phyloP scores from a whole-genome alignment of 2,329 filamentous ascomycete species.

The Neophaeococcomyces mojaviensis region DNA sequence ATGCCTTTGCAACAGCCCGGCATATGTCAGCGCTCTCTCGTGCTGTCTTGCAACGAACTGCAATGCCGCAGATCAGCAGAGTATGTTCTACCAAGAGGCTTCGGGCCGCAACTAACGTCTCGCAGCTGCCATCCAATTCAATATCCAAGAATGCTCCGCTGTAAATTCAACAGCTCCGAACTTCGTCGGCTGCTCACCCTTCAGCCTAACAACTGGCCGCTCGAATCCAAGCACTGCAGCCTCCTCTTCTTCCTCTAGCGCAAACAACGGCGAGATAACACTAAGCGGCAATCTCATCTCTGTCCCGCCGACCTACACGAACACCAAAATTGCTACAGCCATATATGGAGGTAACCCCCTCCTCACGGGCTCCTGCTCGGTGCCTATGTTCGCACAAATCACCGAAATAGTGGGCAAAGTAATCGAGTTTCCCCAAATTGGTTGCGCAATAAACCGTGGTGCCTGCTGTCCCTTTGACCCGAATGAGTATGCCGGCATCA shows the following conservation, averaged over 20 bases:
- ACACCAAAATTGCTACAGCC: conserved; percentile 13
- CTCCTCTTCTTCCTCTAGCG: conserved; percentile 10
- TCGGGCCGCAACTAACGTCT: background rate
- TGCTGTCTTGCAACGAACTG: conserved; percentile 23
- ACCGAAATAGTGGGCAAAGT: conserved; percentile 10
- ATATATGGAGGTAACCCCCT: conserved; percentile 17
- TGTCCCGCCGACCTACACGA: conserved; percentile 10
- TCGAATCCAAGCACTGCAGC: conserved; percentile 8
- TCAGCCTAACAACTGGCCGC: conserved; percentile 7
- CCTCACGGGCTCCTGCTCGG: conserved; percentile 23
- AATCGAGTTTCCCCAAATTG: conserved; percentile 19
- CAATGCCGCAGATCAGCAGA: conserved; percentile 18
- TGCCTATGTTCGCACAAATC: conserved; percentile 20
- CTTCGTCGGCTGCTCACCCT: conserved; percentile 24
- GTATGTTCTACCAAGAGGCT: conserved; percentile 12
- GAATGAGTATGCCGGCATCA: conserved; percentile 15
- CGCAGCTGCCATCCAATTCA: conserved; percentile 23
- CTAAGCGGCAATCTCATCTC: conserved; percentile 15
- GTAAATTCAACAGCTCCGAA: conserved; percentile 23
- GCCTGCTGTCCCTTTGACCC: conserved; percentile 21
- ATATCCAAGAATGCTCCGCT: conserved; percentile 21
- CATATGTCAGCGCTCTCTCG: conserved; percentile 22
- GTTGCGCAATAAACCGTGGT: conserved; percentile 17
- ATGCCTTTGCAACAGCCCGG: conserved; percentile 20
- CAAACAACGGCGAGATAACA: conserved; percentile 11